Evolutionary conservation across 306 rosid genomes (phyloP).

Genomic region (Lathyrus oleraceus): DNA sequence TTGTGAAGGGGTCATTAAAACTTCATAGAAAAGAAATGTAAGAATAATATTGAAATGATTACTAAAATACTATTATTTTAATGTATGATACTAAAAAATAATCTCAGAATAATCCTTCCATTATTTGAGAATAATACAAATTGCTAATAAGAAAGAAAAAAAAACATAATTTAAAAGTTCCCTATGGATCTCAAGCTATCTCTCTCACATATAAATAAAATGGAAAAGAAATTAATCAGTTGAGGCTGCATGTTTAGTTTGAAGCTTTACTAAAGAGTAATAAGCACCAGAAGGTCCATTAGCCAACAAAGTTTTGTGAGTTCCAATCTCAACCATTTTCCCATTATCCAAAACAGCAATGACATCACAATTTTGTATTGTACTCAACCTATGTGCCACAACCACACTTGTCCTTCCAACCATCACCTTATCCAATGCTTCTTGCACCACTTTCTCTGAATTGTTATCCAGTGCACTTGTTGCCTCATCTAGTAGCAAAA

Average conservation of each 20-base stretch:
- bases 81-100: no score
- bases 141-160: background rate
- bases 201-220: no score
- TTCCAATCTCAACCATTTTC: constrained; percentile 49
- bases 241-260: constrained; percentile 18
- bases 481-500: constrained; percentile 59
- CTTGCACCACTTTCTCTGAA: constrained; percentile 53
- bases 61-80: no score
- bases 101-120: background rate
- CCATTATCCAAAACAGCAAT: constrained; percentile 53
- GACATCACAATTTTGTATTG: constrained; percentile 47
- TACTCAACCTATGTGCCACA: constrained; percentile 59
- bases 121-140: background rate
- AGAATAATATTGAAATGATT: no score
- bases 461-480: constrained; percentile 59
- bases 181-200: background rate
- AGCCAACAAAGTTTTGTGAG: constrained; percentile 44
- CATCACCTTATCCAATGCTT: constrained; percentile 44
- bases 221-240: no score
- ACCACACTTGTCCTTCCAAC: constrained; percentile 55
- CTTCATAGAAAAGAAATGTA: no score
- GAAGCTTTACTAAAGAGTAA: constrained; percentile 42
- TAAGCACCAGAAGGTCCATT: constrained; percentile 53
- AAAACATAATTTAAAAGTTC: background rate
- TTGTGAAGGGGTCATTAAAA: no score